phyloP scores from a whole-genome alignment of 2,329 filamentous ascomycete genomes.

The Exophiala sp. region DNA sequence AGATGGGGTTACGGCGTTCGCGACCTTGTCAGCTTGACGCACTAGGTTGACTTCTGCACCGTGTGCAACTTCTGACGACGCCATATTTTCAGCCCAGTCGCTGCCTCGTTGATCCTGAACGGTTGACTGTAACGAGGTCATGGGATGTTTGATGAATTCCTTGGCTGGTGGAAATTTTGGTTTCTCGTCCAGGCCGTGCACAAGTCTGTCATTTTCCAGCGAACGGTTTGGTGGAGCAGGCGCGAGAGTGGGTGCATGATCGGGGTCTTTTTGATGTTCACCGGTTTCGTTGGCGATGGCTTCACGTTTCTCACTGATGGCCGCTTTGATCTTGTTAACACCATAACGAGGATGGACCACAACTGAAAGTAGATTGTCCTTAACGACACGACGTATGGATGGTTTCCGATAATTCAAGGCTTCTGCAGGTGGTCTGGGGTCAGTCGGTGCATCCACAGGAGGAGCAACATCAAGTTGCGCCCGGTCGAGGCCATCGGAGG shows the following conservation, averaged over 20 bases:
- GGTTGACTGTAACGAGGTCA: constrained; percentile 1
- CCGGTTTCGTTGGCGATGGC: too few species aligned
- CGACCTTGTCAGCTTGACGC: constrained; percentile 8
- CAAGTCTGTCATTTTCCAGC: constrained; percentile 2
- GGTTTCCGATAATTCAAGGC: too few species aligned
- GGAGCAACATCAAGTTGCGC: too few species aligned
- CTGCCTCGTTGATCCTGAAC: constrained; percentile 9
- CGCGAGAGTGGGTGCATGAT: constrained; percentile 8
- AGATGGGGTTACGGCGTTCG: neutral
- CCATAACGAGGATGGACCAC: too few species aligned
- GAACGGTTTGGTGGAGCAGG: constrained; percentile 4
- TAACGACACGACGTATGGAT: too few species aligned
- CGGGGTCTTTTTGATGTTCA: neutral
- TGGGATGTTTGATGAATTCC: constrained; percentile 11
- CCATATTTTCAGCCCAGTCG: constrained; percentile 15
- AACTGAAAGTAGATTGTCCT: too few species aligned
- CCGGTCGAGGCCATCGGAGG: too few species aligned
- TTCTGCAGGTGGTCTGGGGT: too few species aligned
- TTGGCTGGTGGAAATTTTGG: constrained; percentile 9
- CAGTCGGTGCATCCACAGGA: too few species aligned
- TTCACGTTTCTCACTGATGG: too few species aligned
- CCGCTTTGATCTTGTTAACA: too few species aligned
- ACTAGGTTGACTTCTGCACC: constrained; percentile 15
- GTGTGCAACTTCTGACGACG: constrained; percentile 12
- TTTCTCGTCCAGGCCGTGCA: constrained; percentile 8